Percentiles rank a stretch among this genome's conserved stretches.
These are phyloP conservation scores for Auriscalpium microsporum DNA, from an alignment of 768 basidiomycete genomes.

Conservation along the genomic window DNA sequence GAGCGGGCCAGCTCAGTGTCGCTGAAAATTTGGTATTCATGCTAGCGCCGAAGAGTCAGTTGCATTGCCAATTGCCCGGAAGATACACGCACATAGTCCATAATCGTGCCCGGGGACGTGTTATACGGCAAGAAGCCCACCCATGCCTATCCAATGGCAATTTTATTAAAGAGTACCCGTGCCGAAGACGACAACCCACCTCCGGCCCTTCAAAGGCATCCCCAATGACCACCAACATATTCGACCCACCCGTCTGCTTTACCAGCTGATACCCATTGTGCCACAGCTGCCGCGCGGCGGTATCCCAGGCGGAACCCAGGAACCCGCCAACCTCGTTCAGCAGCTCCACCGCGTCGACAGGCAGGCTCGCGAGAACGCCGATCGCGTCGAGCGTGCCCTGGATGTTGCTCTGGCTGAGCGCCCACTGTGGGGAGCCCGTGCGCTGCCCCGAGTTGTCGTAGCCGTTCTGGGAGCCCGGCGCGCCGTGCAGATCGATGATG, in stretches of 20 bases:
- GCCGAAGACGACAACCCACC: too few species aligned
- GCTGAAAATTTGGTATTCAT: conserved; percentile 71
- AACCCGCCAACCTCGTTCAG: conserved; percentile 66
- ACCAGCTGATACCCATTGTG: conserved; percentile 51
- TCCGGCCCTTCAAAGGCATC: conserved; percentile 52
- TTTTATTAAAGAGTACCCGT: too few species aligned
- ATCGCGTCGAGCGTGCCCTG: conserved; percentile 53
- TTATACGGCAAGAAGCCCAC: conserved; percentile 47
- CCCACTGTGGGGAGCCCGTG: conserved; percentile 50
- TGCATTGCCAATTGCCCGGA: too few species aligned
- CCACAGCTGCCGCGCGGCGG: conserved; percentile 46
- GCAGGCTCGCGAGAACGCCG: conserved; percentile 41
- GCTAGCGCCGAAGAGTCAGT: conserved; percentile 26
- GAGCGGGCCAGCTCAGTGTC: conserved; percentile 44
- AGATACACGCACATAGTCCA: conserved; percentile 48
- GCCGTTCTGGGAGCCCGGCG: conserved; percentile 51
- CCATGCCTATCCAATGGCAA: conserved; percentile 38
- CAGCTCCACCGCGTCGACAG: conserved; percentile 57
- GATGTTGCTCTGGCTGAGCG: conserved; percentile 32
- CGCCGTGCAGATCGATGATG: conserved; percentile 72
- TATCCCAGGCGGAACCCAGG: conserved; percentile 31
- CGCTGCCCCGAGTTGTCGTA: conserved; percentile 73
- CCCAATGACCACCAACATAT: conserved; percentile 59
- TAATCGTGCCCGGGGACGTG: conserved; percentile 46
- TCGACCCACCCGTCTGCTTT: conserved; percentile 36